Evolutionary conservation across 768 basidiomycete species (phyloP).

Genomic region (Hypsizygus marmoreus): DNA sequence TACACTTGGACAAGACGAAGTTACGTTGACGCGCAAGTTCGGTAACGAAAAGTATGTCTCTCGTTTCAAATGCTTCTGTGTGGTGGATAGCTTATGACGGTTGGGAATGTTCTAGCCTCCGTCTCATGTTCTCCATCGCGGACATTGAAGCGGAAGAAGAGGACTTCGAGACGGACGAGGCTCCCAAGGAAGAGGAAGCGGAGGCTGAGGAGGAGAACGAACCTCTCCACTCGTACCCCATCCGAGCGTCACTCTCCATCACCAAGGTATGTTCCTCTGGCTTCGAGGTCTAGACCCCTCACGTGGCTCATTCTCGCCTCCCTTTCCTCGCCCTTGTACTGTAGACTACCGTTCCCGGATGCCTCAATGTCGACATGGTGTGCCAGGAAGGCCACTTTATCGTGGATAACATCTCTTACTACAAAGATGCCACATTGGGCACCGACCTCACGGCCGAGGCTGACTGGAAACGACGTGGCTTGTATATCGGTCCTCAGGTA

Average conservation of each 20-base stretch:
- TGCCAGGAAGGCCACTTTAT: conserved; percentile 79
- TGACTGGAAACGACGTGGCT: conserved; percentile 90
- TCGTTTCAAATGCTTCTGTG: not conserved
- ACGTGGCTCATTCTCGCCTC: not conserved
- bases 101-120: conserved; percentile 58
- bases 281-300: too few relatives aligned
- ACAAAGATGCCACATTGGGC: conserved; percentile 69
- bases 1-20: conserved; percentile 73
- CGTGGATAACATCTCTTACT: conserved; percentile 90
- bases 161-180: conserved; percentile 26
- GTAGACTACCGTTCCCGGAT: conserved; percentile 57
- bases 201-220: conserved; percentile 22
- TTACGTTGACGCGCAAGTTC: conserved; percentile 78
- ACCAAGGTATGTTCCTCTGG: conserved; percentile 61
- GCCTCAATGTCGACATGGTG: conserved; percentile 77
- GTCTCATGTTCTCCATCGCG: conserved; percentile 89
- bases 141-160: conserved; percentile 65
- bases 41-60: conserved; percentile 83
- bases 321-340: conserved; percentile 1
- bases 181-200: conserved; percentile 28
- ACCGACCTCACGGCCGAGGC: conserved; percentile 83
- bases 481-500: conserved; percentile 92
- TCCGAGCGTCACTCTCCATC: conserved; percentile 81
- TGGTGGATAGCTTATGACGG: not conserved
- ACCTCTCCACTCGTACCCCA: conserved; percentile 55